Percentiles rank a stretch among this genome's conserved stretches.
Conservation (phyloP, 805 yeast species). For the Wickerhamomyces xylosicus region DNA sequence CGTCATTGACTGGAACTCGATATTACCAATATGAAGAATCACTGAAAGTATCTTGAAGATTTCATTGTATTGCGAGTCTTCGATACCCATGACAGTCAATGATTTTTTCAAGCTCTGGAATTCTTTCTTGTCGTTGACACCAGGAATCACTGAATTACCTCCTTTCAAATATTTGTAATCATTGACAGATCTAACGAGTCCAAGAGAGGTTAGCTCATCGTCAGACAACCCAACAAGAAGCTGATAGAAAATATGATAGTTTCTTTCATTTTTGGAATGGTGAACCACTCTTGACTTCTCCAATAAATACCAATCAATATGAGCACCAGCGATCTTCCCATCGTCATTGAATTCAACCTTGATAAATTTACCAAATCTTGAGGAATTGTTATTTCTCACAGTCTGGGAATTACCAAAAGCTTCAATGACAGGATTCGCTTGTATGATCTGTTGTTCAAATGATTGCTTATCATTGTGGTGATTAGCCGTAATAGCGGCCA, state of each 20-base stretch:
- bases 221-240: slow-evolving; percentile 57
- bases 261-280: slow-evolving; percentile 71
- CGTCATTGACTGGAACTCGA: slow-evolving; percentile 55
- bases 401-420: slow-evolving; percentile 97
- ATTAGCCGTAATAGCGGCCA: slow-evolving; percentile 61
- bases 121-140: slow-evolving; percentile 68
- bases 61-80: slow-evolving; percentile 38
- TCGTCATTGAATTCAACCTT: slow-evolving; percentile 62
- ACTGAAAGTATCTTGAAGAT: slow-evolving; percentile 63
- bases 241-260: slow-evolving; percentile 91
- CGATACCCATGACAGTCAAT: slow-evolving; percentile 64
- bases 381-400: slow-evolving; percentile 84
- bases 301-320: slow-evolving; percentile 86
- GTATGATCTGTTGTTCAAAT: slow-evolving; percentile 78
- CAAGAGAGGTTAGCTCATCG: slow-evolving; percentile 34
- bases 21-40: slow-evolving; percentile 78
- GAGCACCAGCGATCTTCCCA: slow-evolving; percentile 75
- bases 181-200: slow-evolving; percentile 28
- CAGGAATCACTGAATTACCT: slow-evolving; percentile 47
- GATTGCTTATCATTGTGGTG: slow-evolving; percentile 18
- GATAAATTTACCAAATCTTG: slow-evolving; percentile 94
- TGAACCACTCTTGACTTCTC: slow-evolving; percentile 88
- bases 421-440: slow-evolving; percentile 92
- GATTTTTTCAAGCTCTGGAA: slow-evolving; percentile 56
- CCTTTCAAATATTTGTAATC: slow-evolving; percentile 47